These are phyloP conservation scores for Paraphoma chrysanthemicola DNA, from an alignment of 2,329 filamentous ascomycete species.

Conservation along the genomic window DNA sequence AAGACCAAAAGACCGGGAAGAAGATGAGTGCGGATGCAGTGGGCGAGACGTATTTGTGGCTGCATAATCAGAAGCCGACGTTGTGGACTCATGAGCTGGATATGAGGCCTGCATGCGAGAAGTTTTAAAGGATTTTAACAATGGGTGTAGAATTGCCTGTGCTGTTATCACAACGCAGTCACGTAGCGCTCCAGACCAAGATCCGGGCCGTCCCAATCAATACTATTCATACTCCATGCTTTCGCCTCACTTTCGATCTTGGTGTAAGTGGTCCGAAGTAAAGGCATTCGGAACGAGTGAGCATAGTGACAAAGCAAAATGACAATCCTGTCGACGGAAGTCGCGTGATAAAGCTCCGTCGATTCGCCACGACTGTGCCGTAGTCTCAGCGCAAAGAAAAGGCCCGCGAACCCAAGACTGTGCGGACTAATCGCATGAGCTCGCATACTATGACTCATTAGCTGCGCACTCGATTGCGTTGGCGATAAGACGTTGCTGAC, in stretches of 20 bases:
- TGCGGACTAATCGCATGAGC: background rate
- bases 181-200: background rate
- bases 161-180: background rate
- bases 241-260: background rate
- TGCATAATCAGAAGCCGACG: conserved; percentile 57
- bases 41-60: conserved; percentile 63
- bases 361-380: background rate
- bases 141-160: background rate
- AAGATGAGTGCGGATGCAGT: conserved; percentile 66
- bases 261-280: background rate
- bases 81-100: conserved; percentile 62
- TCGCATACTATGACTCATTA: background rate
- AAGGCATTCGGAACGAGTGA: background rate
- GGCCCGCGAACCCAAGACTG: background rate
- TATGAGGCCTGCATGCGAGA: conserved; percentile 58
- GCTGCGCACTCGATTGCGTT: too few relatives aligned
- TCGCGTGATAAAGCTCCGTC: background rate
- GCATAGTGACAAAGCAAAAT: background rate
- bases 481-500: too few relatives aligned
- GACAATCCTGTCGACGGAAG: background rate
- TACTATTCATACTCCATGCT: background rate
- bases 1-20: conserved; percentile 58
- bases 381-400: background rate
- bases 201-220: background rate
- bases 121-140: conserved; percentile 44